Base-by-base conservation (phyloP, 345 rosid genomes). In the Citrus reticulata region DNA sequence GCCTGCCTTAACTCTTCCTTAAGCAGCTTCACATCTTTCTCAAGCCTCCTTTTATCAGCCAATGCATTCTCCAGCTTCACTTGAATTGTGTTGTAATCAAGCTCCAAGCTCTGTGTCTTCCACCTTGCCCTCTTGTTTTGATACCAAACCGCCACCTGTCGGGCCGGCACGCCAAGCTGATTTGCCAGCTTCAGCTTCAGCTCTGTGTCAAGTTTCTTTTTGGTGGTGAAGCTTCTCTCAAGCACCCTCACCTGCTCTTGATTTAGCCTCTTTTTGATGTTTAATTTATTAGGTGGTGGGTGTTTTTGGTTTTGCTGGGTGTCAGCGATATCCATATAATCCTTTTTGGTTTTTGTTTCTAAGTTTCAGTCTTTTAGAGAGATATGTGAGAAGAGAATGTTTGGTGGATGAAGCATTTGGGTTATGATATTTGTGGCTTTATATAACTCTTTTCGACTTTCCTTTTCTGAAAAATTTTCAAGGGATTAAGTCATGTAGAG, bases 111-210 rank as follows among this genome's bases (percentile, higher is more conserved):
- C 73, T 89, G 96, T 17, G 99, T 89, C 88, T 83, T 90, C 92
- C 93, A 95, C 84, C 98, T 81, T 3, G 98, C 99, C 37, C 98
- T 88, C 88, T 89, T 90, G 95, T 93, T 93, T 77, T 95, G 99
- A 82, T 92, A 95, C 99, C 99, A 95, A 66, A 95, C 86, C 14
- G 99, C 93, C 0, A 95, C 92, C 83, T 91, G 99, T 75, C 96
- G 83, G 4, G 95, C 88, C 10, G 97, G 95, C 60, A 95, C 87
- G 1, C 90, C 87, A 0, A 95, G 89, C 80, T 88, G 91, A 69
- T 69, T 87, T 0, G 98, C 91, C 3, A 95, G 90, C 67, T 89
- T 90, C 71, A 82, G 89, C 85, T 93, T 95, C 61, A 86, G 90
- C 78, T 88, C 93, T 2, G 93, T 92, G 72, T 87, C 93, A 0